Evolutionary conservation across 305 asterid species (phyloP), one percentile per base, ranked within the genome.

Genomic region (Fraxinus ornus): DNA sequence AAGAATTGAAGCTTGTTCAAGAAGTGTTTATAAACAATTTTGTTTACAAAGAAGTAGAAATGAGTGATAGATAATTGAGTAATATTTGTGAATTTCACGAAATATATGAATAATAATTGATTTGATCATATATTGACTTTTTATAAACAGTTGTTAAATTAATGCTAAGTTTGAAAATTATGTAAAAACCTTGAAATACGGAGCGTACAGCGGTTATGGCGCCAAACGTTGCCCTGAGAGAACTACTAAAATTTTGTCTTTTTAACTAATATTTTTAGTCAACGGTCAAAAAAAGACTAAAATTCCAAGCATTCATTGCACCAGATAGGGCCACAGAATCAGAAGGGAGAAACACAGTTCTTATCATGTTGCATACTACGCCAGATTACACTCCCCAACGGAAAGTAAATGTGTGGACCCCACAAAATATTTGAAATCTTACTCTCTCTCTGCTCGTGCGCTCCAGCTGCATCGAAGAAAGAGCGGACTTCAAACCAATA

Each of bases 401-500:
- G 72, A 62, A 62, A 62, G 72, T 62, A 62, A 62, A 22, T 9
- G 17, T 8, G 33, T 22, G 33, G 72, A 62, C 32, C 72, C 32
- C 13, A 0, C 71, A 22, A 62, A 62, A 62, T 22, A 62, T 62
- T 62, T 62, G 33, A 62, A 62, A 52, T 52, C 22, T 52, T 49
- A 37, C 0, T 0, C 33, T 22, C 72, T 62, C 17, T 22, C 15
- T 22, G 3, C 24, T 9, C 77, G 13, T 76, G 64, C 64, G 79
- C 64, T 76, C 62, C 79, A 76, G 64, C 64, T 76, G 79, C 64
- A 26, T 76, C 66, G 21, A 39, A 76, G 33, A 41, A 19, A 76
- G 79, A 75, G 79, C 37, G 79, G 78, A 75, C 78, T 37, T 49
- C 78, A 76, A 37, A 39, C 55, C 79, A 44, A 76, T 4, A 30